Conservation (phyloP, 176 grass and related monocot genomes). For the Oryza australiensis region DNA sequence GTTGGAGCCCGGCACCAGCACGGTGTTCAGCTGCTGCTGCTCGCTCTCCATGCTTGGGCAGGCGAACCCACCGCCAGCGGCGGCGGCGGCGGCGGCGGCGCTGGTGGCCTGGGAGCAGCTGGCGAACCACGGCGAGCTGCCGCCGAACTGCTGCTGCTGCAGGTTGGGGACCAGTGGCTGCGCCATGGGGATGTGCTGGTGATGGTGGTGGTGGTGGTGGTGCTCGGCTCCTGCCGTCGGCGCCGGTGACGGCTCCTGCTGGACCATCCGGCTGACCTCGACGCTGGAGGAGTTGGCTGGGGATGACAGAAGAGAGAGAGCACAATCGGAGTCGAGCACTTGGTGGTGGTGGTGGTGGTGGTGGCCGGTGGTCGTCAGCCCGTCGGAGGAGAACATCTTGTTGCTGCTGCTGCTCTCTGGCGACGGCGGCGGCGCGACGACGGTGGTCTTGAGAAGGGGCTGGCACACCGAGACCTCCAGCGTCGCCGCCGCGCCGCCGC, state of each 20-base stretch:
- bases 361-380: not conserved
- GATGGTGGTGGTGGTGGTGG: not conserved
- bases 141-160: constrained; percentile 38
- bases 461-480: constrained; percentile 42
- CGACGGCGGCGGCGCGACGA: not conserved
- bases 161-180: constrained; percentile 45
- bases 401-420: constrained; percentile 63
- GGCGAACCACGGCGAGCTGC: constrained; percentile 40
- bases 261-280: constrained; percentile 46
- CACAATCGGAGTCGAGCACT: constrained; percentile 66
- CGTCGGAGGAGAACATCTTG: constrained; percentile 59
- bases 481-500: not conserved
- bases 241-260: not conserved
- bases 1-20: constrained; percentile 41
- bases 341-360: not conserved
- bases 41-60: constrained; percentile 46
- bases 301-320: constrained; percentile 96
- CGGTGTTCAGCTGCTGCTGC: constrained; percentile 35
- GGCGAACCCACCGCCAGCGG: constrained; percentile 20
- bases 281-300: constrained; percentile 58
- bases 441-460: constrained; percentile 45
- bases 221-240: constrained; percentile 22
- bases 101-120: constrained; percentile 43
- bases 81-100: not conserved
- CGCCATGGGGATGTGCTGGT: constrained; percentile 32